Evolutionary conservation across 2,329 filamentous ascomycete genomes (phyloP).

Genomic region (Alternaria sp.): DNA sequence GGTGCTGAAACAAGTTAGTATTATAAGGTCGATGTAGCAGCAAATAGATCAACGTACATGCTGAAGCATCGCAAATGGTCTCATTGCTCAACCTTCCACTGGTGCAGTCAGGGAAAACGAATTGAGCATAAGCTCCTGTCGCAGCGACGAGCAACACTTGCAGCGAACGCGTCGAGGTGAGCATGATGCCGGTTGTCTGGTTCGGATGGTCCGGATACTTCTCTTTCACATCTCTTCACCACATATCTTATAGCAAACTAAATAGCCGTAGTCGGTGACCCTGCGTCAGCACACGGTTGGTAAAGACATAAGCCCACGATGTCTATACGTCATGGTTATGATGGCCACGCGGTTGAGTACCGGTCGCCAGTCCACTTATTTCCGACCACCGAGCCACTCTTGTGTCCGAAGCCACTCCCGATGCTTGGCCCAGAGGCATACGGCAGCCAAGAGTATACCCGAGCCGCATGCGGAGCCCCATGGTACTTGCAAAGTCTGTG

Average conservation of each 20-base stretch:
- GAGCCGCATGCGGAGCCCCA: conserved; percentile 30
- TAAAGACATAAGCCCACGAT: conserved; percentile 14
- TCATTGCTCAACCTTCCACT: conserved; percentile 61
- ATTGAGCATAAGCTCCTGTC: conserved; percentile 25
- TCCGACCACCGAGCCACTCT: conserved; percentile 9
- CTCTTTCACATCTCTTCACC: background rate
- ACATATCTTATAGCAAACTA: conserved; percentile 22
- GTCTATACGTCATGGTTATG: conserved; percentile 22
- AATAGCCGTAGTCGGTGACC: conserved; percentile 27
- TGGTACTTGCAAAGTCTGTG: conserved; percentile 9
- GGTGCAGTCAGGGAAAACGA: conserved; percentile 59
- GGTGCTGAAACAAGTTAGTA: conserved; percentile 25
- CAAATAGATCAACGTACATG: conserved; percentile 24
- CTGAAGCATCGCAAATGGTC: conserved; percentile 60
- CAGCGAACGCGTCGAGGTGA: conserved; percentile 16
- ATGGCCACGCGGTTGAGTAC: conserved; percentile 9
- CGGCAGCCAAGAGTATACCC: conserved; percentile 14
- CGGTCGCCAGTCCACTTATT: conserved; percentile 11
- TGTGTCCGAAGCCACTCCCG: conserved; percentile 19
- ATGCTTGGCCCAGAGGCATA: conserved; percentile 12
- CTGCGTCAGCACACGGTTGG: background rate
- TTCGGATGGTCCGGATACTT: background rate
- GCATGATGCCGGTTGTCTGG: conserved; percentile 17
- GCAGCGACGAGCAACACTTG: conserved; percentile 18
- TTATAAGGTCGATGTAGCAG: background rate